Base-by-base conservation (phyloP, 2,329 filamentous ascomycete genomes). In the Cladophialophora chaetospira region DNA sequence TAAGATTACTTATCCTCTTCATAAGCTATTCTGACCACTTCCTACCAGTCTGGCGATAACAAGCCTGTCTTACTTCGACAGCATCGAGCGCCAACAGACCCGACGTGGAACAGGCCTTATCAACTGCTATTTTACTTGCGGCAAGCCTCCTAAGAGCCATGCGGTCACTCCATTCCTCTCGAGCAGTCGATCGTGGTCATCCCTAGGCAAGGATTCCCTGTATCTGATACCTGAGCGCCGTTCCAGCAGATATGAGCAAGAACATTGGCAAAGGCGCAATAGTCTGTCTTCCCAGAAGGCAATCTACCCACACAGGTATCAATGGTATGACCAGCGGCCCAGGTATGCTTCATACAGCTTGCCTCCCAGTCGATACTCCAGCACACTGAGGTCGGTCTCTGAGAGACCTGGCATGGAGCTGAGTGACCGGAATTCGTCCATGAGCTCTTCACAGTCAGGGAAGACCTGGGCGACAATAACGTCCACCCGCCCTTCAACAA, bases 251-350 rank as follows among this genome's bases (percentile, higher is more conserved):
- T 10, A 55, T 21, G 60, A 63, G 28, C 60, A 52, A 23, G 60
- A 63, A 40, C 57, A 55, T 50, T 63, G 54, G 57, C 35, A 60
- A 23, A 53, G 60, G 4, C 54, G 57, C 29, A 57, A 63, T 21
- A 63, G 60, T 31, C 21, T 63, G 11, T 60, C 57, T 5, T 60
- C 57, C 2, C 60, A 63, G 31, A 57, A 54, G 26, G 60, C 60
- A 4, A 63, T 63, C 23, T 58, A 53, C 38, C 60, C 60, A 10
- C 55, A 53, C 48, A 52, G 42, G 36, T 42, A 55, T 28, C 47
- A 53, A 17, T 52, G 44, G 26, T 44, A 54, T 29, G 51, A 58
- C 23, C 58, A 44, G 2, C 40, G 58, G 10, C 19, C 51, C 2
- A 44, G 54, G 17, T 57, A 61, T 33, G 45, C 33, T 23, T 35